Conservation (phyloP, 768 basidiomycete genomes). For the Hericium rajendrae region DNA sequence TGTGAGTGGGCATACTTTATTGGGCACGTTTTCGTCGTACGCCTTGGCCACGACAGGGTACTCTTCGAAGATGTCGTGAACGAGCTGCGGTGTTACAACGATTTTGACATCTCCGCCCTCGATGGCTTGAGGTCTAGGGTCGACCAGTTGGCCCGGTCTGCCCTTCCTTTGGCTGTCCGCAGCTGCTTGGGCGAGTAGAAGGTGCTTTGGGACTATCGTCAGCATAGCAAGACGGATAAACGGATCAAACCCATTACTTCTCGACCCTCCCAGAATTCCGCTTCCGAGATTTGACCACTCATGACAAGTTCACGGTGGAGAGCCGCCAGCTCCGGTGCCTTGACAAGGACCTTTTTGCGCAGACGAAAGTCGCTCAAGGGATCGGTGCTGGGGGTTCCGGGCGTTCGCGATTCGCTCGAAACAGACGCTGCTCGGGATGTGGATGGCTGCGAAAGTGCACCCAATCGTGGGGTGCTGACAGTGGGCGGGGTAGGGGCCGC, state of each 20-base stretch:
- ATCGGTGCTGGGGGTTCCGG: conserved; percentile 50
- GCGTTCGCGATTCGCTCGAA: conserved; percentile 36
- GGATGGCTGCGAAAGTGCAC: conserved; percentile 33
- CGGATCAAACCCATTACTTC: conserved; percentile 50
- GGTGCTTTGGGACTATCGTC: conserved; percentile 38
- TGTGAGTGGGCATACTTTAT: conserved; percentile 41
- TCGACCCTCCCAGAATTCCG: conserved; percentile 95
- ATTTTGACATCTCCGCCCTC: conserved; percentile 85
- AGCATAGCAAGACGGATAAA: conserved; percentile 17
- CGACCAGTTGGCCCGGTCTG: conserved; percentile 78
- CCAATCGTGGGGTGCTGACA: conserved; percentile 13
- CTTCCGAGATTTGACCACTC: conserved; percentile 75
- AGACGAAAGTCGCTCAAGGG: conserved; percentile 61
- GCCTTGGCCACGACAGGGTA: conserved; percentile 92
- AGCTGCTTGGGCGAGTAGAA: conserved; percentile 67
- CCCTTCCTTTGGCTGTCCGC: conserved; percentile 68
- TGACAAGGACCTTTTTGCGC: conserved; percentile 70
- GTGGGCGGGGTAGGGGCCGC: conserved; percentile 11
- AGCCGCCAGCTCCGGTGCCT: conserved; percentile 65
- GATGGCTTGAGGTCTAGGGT: conserved; percentile 77
- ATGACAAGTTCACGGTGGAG: conserved; percentile 88
- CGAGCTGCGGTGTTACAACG: conserved; percentile 81
- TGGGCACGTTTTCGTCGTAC: conserved; percentile 87
- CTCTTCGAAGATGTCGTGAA: conserved; percentile 95
- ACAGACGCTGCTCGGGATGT: conserved; percentile 58